Base-by-base conservation (phyloP, 2,329 filamentous ascomycete genomes). In the Diaporthe amygdali region DNA sequence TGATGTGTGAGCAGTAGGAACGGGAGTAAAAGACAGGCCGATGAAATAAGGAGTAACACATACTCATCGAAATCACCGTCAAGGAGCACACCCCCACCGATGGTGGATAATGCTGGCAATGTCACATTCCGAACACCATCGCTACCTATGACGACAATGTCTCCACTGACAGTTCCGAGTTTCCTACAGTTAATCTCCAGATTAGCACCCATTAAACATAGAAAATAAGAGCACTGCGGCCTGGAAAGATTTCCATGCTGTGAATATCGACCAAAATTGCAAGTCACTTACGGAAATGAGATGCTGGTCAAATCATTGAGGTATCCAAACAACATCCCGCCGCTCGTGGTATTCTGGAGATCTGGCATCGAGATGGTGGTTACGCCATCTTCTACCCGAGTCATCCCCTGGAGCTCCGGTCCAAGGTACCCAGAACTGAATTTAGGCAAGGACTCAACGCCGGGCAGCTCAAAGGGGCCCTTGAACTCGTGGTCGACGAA, bases 1-100 rank as follows among this genome's bases (percentile, higher is more conserved):
- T 47, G 56, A 34, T 7, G 56, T 34, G 41, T 47, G 6, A 63
- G 56, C 41, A 63, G 20, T 47, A 34, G 56, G 15, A 17, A 47
- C 20, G 14, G 9, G 5, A 46, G 27, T 30, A 34, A 20, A 34
- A 15, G 20, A 32, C 17, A 41, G 15, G 22, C 14, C 14, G 15
- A 30, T 61, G 25, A 63, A 63, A 1, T 10, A 15, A 41, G 6
- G 56, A 17, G 41, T 22, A 47, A 10, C 56, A 63, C 56, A 47
- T 63, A 63, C 56, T 63, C 56, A 20, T 63, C 56, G 6, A 63
- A 63, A 63, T 63, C 2, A 25, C 56, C 56, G 27, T 63, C 56
- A 22, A 63, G 56, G 20, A 63, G 56, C 6, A 63, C 41, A 5
- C 20, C 56, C 1, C 56, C 56, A 34, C 4, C 30, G 14, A 41